A percentile compares a stretch with the other conserved stretches of the same genome.
Conservation (phyloP, 768 basidiomycete genomes). For the Candolleomyces efflorescens region DNA sequence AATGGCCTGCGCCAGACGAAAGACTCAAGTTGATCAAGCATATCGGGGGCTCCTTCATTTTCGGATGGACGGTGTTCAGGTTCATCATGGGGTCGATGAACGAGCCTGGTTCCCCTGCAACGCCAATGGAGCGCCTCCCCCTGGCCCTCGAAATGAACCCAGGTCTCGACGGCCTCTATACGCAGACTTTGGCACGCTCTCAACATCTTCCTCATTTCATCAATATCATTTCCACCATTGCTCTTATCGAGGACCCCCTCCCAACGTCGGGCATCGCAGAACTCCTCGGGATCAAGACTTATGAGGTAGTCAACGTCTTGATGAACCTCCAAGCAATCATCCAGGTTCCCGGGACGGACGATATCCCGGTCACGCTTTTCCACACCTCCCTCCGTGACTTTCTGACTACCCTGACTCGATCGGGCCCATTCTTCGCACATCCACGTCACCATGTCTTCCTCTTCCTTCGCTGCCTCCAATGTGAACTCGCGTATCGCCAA, state of each 20-base stretch:
- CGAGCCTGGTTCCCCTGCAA: background rate
- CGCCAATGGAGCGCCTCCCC: background rate
- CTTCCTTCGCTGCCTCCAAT: no score
- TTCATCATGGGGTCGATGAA: background rate
- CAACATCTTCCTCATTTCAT: background rate
- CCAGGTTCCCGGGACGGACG: background rate
- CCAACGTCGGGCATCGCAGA: background rate
- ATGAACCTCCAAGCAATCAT: background rate
- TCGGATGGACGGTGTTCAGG: background rate
- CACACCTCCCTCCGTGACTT: background rate
- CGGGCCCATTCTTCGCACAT: background rate
- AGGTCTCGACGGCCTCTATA: background rate
- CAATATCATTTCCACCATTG: background rate
- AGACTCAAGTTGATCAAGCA: background rate
- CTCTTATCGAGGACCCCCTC: background rate
- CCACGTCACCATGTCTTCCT: no score
- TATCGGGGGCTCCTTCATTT: background rate
- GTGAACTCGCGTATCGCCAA: no score
- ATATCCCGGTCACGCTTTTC: background rate
- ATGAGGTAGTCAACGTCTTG: background rate
- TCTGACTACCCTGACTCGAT: background rate
- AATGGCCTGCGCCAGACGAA: background rate
- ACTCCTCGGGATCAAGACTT: background rate
- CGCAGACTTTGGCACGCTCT: background rate
- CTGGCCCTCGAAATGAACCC: background rate